Percentiles rank a stretch among this genome's conserved stretches.
Evolutionary conservation across 345 rosid species (phyloP).

Genomic region (Dimocarpus longan): DNA sequence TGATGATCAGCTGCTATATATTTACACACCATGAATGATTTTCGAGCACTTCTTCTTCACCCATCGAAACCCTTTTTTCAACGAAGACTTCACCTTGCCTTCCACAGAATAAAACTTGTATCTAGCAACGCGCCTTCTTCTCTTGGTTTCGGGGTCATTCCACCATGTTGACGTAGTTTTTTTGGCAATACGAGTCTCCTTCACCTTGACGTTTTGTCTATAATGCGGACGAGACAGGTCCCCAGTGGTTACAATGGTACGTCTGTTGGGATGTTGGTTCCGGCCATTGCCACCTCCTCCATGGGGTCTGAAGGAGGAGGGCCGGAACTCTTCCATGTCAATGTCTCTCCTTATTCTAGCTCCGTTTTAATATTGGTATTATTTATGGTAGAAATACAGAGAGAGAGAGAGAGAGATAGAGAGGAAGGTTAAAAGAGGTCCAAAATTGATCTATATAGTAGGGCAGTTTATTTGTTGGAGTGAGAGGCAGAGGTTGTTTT

Average conservation of each 20-base stretch:
- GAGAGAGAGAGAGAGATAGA: not conserved
- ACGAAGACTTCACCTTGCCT: constrained; percentile 47
- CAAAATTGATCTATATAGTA: not conserved
- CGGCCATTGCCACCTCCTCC: constrained; percentile 26
- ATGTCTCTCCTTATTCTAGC: not conserved
- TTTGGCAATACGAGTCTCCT: not conserved
- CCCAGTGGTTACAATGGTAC: not conserved
- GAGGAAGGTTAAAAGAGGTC: not conserved
- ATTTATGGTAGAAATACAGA: not conserved
- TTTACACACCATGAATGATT: constrained; percentile 32
- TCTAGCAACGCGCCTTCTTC: constrained; percentile 49
- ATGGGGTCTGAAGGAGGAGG: constrained; percentile 24
- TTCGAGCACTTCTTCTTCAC: constrained; percentile 47
- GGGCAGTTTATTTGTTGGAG: not conserved
- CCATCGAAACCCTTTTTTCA: constrained; percentile 56
- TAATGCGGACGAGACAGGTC: not conserved
- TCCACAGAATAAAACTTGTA: constrained; percentile 55
- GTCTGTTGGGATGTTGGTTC: constrained; percentile 7
- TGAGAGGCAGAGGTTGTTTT: not conserved
- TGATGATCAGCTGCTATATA: not conserved
- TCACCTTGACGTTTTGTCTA: not conserved
- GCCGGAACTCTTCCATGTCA: not conserved
- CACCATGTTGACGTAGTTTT: constrained; percentile 24
- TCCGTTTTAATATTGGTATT: not conserved
- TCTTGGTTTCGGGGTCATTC: constrained; percentile 49